These are phyloP conservation scores for Cyamopsis tetragonoloba DNA, from an alignment of 306 rosid genomes.

Conservation along the genomic window DNA sequence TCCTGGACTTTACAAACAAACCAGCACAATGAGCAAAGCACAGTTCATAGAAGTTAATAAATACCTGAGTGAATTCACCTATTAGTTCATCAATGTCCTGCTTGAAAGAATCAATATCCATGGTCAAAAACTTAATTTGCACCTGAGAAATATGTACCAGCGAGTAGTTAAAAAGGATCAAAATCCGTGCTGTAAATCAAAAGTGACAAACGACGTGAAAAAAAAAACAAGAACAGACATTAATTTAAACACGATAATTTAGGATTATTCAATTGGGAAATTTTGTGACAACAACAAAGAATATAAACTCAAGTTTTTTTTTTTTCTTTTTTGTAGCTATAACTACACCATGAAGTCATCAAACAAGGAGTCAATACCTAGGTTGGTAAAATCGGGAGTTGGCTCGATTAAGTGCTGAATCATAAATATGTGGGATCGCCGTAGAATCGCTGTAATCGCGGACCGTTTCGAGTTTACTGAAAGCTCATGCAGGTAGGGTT, in stretches of 20 bases:
- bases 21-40: slow-evolving; percentile 13
- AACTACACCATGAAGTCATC: background rate
- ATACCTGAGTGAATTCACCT: slow-evolving; percentile 53
- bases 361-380: too few species aligned
- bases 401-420: too few species aligned
- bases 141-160: background rate
- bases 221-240: slow-evolving; percentile 6
- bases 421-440: too few species aligned
- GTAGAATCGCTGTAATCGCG: too few species aligned
- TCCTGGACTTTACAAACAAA: background rate
- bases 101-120: slow-evolving; percentile 52
- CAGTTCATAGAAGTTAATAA: background rate
- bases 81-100: slow-evolving; percentile 76
- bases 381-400: too few species aligned
- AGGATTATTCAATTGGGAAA: background rate
- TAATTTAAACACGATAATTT: background rate
- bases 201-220: background rate
- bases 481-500: too few species aligned
- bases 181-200: background rate
- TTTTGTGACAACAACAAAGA: background rate
- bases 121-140: slow-evolving; percentile 23
- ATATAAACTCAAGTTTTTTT: background rate
- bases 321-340: background rate
- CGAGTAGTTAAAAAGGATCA: background rate
- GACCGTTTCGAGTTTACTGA: too few species aligned